Base-by-base conservation (phyloP, 2,329 filamentous ascomycete species). In the Aspergillus bombycis region DNA sequence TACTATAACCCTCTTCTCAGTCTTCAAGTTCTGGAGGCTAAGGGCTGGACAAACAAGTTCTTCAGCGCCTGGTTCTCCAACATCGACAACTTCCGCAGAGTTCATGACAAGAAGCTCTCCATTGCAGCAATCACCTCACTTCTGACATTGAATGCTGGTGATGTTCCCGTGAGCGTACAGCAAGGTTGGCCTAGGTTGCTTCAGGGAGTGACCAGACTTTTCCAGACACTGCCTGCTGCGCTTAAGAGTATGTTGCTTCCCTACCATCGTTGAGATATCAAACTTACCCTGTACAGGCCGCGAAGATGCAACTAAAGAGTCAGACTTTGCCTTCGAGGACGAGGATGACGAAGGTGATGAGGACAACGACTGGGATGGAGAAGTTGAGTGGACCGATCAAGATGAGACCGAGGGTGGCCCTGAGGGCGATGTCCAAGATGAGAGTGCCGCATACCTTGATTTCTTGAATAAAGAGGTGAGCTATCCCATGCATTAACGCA, bases 31-130 rank as follows among this genome's bases (percentile, higher is more conserved):
- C 86, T 99, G n/a, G 95, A 99, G 81, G 82, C 85, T 59, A 94
- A 96, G 73, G 90, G 88, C 65, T 97, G 94, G 94, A 98, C 95
- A 8, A 98, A 98, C 81, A 96, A 96, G 76, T 99, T 99, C 82
- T 99, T 99, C 84, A 97, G 92, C 79, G 83, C 96, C 63, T 99
- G 95, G 95, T 99, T 99, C 79, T 92, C 92, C 48, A 96, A 90
- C 81, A 99, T 99, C 82, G 91, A 96, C 66, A 90, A 88, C 73
- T 98, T 99, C 81, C 91, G 88, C 58, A 88, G 95, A 48, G 95
- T 99, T 2, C 95, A 99, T 77, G 95, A 99, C 83, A 99, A 99
- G 87, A 99, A 97, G 84, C 85, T 99, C 30, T 97, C 93, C 66
- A 97, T 99, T 71, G 92, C 94, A 21, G 94, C 94, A 54, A 98